Base-by-base conservation (phyloP, 1,139 yeast genomes). In the Taphrina communis region DNA sequence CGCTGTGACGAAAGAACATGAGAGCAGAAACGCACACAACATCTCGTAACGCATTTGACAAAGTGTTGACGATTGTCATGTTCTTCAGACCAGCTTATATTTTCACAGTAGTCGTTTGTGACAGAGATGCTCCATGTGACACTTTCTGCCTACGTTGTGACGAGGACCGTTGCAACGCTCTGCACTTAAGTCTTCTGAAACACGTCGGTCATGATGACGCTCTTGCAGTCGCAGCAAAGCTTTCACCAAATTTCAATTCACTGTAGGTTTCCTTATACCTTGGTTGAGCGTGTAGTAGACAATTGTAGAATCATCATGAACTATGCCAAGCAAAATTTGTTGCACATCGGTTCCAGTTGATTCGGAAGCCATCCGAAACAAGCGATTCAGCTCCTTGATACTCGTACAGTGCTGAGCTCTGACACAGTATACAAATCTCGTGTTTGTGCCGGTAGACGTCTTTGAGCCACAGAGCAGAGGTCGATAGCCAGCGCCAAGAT, bases 231-330 rank as follows among this genome's bases (percentile, higher is more conserved):
- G 11, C 42, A 39, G 3, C 11, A 11, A 39, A 39, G 14, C 14
- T 14, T 2, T 9, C 14, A 2, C 6, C 42, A 14, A 11, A 11
- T 6, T 38, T 48, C 39, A 65, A 39, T 63, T 68, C 31, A 44
- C 65, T 9, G 62, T 63, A 9, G 70, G 70, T 41, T 68, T 68
- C 11, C 38, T 38, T 46, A 68, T 46, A 3, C 68, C 70, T 14
- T 65, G 50, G n/a, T 39, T 25, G 21, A 68, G 48, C 36, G 62
- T 68, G 42, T 68, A 68, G 46, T 68, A 68, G 42, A 65, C 70
- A 31, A 68, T 61, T 14, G 70, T 68, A 48, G 69, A 65, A 52
- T 68, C 70, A 51, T 59, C n/a, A 19, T 58, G 65, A 17, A 68
- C 70, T 11, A 65, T 63, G 19, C 59, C 70, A 14, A 68, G 21